Base-by-base conservation (phyloP, 495 filamentous ascomycete species). In the Podospora pseudopauciseta region DNA sequence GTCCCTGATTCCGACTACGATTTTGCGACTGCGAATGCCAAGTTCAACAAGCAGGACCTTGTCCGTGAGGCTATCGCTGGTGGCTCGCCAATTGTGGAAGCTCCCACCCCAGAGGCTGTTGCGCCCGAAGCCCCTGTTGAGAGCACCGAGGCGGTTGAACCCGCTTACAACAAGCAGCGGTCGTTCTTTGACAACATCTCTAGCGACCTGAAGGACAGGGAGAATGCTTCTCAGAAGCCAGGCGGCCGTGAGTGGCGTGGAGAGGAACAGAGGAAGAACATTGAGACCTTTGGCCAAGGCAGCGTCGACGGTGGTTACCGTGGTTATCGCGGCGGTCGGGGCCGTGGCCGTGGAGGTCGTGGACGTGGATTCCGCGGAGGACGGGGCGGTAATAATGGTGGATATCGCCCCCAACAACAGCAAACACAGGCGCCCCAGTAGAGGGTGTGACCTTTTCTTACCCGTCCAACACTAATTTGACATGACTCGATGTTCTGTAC, bases 171-270 rank as follows among this genome's bases (percentile, higher is more conserved):
- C 81, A 95, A 91, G 77, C 80, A 86, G 2, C 86, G 78, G 5
- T 94, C 91, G 3, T 99, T 99, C 83, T 99, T 98, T 74, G 95
- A 99, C 75, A 96, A 99, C 74, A 97, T 99, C 73, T 94, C 91
- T 0, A 95, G 91, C 70, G 95, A 99, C 74, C 85, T 89, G 65
- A 94, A 91, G 75, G 95, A 99, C 64, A 86, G 95, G n/a, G 93
- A 96, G 73, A 85, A 83, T 62, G 78, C 82, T 18, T 83, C 83
- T 39, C 82, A 83, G 53, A 89, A 89, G 68, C 82, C 86, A 4
- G 92, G 91, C 65, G 94, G 94, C n/a, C 89, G 91, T 20, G 92
- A 96, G 75, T 96, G 94, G 88, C 87, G 95, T 60, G 89, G 88
- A 19, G 93, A 97, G 76, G 95, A 99, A 76, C 89, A 93, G 71